phyloP scores from a whole-genome alignment of 1,139 yeast species.

The Candida mesenterica region DNA sequence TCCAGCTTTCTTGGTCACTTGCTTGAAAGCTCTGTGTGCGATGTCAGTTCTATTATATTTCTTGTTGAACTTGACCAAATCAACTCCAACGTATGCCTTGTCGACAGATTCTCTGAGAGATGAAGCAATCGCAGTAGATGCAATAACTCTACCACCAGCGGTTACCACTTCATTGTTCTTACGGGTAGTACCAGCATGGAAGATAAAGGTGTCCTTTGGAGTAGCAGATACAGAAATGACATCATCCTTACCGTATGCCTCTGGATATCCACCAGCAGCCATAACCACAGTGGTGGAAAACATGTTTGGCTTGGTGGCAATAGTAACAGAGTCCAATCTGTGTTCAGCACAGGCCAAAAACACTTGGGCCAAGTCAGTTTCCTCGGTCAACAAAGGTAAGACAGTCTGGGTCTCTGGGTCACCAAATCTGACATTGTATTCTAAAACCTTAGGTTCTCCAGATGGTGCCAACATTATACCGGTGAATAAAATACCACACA shows the following conservation, averaged over 20 bases:
- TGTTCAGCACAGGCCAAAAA: conserved; percentile 94
- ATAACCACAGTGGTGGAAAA: conserved; percentile 90
- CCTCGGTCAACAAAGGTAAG: conserved; percentile 75
- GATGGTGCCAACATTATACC: conserved; percentile 84
- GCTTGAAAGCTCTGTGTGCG: conserved; percentile 92
- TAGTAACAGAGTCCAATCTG: conserved; percentile 80
- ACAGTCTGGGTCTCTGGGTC: conserved; percentile 99
- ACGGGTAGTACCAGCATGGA: conserved; percentile 90
- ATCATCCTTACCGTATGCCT: conserved; percentile 80
- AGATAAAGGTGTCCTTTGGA: conserved; percentile 62
- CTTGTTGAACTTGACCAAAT: conserved; percentile 64
- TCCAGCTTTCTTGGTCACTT: conserved; percentile 26
- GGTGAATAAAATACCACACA: conserved; percentile 95
- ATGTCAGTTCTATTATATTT: conserved; percentile 89
- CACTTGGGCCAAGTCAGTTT: conserved; percentile 88
- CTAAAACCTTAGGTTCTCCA: conserved; percentile 89
- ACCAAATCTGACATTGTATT: conserved; percentile 96
- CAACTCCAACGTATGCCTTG: conserved; percentile 83
- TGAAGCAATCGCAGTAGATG: conserved; percentile 82
- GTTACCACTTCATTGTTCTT: conserved; percentile 66
- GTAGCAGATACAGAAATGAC: conserved; percentile 60
- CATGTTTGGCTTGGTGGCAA: conserved; percentile 57
- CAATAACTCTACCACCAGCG: conserved; percentile 96
- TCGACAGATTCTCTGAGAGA: conserved; percentile 78
- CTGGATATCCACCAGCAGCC: conserved; percentile 98